These are phyloP conservation scores for Blastobotrys illinoisensis DNA, from an alignment of 1,139 yeast species.

Conservation along the genomic window DNA sequence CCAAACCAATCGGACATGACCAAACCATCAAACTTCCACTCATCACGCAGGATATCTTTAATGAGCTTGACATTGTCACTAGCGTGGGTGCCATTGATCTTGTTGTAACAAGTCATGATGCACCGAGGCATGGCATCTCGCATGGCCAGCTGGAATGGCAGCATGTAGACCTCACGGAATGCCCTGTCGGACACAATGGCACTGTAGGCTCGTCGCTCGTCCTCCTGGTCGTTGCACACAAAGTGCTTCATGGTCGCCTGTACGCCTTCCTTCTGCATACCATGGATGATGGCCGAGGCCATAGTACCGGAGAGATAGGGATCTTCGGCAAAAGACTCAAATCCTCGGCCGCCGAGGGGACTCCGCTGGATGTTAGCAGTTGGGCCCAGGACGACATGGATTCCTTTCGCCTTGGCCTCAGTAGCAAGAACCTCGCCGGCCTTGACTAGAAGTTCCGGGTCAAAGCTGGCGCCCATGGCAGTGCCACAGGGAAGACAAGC, in stretches of 20 bases:
- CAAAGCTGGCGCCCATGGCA: slow-evolving; percentile 41
- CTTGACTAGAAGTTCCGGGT: slow-evolving; percentile 37
- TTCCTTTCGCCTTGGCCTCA: slow-evolving; percentile 47
- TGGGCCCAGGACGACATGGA: slow-evolving; percentile 49
- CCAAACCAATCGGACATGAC: slow-evolving; percentile 64
- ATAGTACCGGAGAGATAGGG: slow-evolving; percentile 51
- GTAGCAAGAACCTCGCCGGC: slow-evolving; percentile 46
- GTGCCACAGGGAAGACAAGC: slow-evolving; percentile 52
- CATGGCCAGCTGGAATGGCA: slow-evolving; percentile 57
- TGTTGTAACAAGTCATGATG: slow-evolving; percentile 58
- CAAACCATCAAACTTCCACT: slow-evolving; percentile 54
- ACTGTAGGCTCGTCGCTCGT: slow-evolving; percentile 46
- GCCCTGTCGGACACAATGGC: slow-evolving; percentile 52
- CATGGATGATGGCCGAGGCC: slow-evolving; percentile 46
- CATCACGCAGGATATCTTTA: slow-evolving; percentile 44
- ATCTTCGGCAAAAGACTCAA: slow-evolving; percentile 60
- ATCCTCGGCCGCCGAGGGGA: slow-evolving; percentile 61
- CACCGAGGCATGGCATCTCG: slow-evolving; percentile 46
- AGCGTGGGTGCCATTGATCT: slow-evolving; percentile 52
- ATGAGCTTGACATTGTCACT: slow-evolving; percentile 43
- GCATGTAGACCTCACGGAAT: slow-evolving; percentile 52
- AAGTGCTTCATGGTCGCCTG: slow-evolving; percentile 56
- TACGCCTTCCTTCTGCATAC: slow-evolving; percentile 49
- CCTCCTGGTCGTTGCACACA: slow-evolving; percentile 58
- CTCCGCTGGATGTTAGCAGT: slow-evolving; percentile 52